Evolutionary conservation across 352 stramenopile genomes (phyloP), one percentile per base, ranked within the genome.

Genomic region (Globisporangium acanthophoron): DNA sequence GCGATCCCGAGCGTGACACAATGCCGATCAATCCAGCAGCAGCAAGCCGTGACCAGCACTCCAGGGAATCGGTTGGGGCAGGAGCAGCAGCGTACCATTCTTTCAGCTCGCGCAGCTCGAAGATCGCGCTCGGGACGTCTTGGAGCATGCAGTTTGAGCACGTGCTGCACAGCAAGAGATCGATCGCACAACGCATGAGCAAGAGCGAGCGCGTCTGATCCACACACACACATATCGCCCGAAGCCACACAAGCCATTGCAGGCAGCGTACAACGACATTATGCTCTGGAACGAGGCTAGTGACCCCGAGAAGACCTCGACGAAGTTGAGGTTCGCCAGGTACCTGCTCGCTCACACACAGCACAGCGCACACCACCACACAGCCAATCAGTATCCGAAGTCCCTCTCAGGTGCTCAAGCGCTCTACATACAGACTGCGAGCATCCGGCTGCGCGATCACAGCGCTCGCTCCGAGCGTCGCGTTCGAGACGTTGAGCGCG

Each of bases 121-220:
- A 76, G 40, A 81, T 69, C 41, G 65, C 47, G 11, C 44, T 59
- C 8, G 73, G 73, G 0, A 81, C 56, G 47, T 67, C 52, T 20
- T 58, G 48, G 20, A 81, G 58, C 40, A 71, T 61, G 56, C 73
- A 81, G n/a, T 71, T 73, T 18, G 62, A 57, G 44, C 73, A 81
- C 40, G 65, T 63, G 21, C 73, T 81, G 18, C 24, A 31, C 6
- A 44, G 8, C 4, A 13, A 9, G n/a, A 57, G 7, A 18, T 16
- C 5, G 31, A 58, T 29, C 16, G 3, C 13, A 20, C 16, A 41
- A 1, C 18, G 20, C 29, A 13, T 39, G 2, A 48, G 3, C n/a
- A 13, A 43, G 37, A 43, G 37, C 1, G 13, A 43, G 37, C 2
- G 37, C 4, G 12, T 43, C 37, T 18, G 37, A 43, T 43, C 33